Percentiles rank a stretch among this genome's conserved stretches.
Conservation (phyloP, 306 rosid species). For the Oemleria cerasiformis region DNA sequence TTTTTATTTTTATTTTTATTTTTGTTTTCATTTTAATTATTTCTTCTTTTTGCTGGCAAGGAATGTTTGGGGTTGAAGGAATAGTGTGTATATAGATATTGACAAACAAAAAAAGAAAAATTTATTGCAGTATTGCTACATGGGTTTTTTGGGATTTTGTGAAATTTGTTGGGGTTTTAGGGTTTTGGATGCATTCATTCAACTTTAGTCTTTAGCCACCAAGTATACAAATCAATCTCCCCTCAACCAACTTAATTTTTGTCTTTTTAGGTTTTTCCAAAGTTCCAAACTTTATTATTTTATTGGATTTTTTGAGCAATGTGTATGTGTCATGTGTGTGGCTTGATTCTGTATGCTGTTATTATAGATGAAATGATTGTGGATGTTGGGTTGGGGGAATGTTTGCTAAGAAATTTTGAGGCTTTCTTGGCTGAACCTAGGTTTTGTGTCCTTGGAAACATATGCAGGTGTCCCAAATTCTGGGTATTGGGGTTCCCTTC, state of each 20-base stretch:
- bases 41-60: slow-evolving; percentile 43
- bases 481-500: slow-evolving; percentile 26
- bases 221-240: neutral
- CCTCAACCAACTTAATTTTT: slow-evolving; percentile 7
- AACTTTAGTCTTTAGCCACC: neutral
- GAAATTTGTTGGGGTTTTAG: slow-evolving; percentile 11
- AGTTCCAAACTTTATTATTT: neutral
- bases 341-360: slow-evolving; percentile 4
- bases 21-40: slow-evolving; percentile 7
- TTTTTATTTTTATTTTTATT: neutral
- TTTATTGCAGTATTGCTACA: neutral
- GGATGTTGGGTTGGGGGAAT: slow-evolving; percentile 20
- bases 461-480: slow-evolving; percentile 47
- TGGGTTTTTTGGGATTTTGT: slow-evolving; percentile 22
- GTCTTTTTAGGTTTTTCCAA: neutral
- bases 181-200: slow-evolving; percentile 25
- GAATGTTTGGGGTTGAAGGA: slow-evolving; percentile 69
- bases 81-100: neutral
- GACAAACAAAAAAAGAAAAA: slow-evolving; percentile 12
- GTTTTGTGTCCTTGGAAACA: slow-evolving; percentile 42
- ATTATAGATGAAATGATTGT: slow-evolving; percentile 27
- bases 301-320: slow-evolving; percentile 15
- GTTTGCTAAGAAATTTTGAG: slow-evolving; percentile 20
- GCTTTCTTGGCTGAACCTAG: slow-evolving; percentile 33
- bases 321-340: slow-evolving; percentile 20